Evolutionary conservation across 345 rosid species (phyloP), one percentile per base, ranked within the genome.

Genomic region (Eucalyptus tenuipes): DNA sequence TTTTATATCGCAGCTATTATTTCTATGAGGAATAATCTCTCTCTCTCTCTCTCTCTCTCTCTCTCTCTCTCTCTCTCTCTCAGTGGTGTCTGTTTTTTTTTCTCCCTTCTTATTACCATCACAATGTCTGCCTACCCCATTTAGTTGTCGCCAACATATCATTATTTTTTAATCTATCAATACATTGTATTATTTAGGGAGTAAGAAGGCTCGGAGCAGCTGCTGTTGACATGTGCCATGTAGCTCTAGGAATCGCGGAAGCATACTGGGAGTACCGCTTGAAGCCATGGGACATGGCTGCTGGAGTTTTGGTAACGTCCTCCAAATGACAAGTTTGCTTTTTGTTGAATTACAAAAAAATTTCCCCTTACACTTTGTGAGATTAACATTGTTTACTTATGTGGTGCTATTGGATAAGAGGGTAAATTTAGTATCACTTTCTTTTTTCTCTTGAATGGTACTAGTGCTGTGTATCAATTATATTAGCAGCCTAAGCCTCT

Each of bases 241-340:
- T 97, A 10, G 99, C 99, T 85, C 96, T 97, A 6, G 99, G 99
- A 59, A 94, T 96, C 66, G 99, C 93, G 0, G 99, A 96, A 92
- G 96, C 96, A 7, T 96, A 96, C 59, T 97, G 99, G 99, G 99
- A 97, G 90, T 96, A 95, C 90, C 98, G 98, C 59, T 94, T 97
- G 89, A 97, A 97, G 92, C 99, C 99, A 86, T 97, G 99, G 99
- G 99, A 97, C 92, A 97, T 96, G 99, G 98, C 99, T 90, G 99
- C 99, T 81, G 99, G 99, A 87, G 99, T 94, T 91, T 91, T 97
- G 96, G 99, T 97, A 96, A 92, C 53, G 47, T 45, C 88, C 29
- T 87, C 71, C 55, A 89, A 68, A 14, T 47, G 31, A 42, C 44
- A 68, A 57, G 37, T 84, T 66, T 89, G 27, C 88, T 92, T 79